Conservation (phyloP, 768 basidiomycete genomes). For the Amanita pallidorosea region DNA sequence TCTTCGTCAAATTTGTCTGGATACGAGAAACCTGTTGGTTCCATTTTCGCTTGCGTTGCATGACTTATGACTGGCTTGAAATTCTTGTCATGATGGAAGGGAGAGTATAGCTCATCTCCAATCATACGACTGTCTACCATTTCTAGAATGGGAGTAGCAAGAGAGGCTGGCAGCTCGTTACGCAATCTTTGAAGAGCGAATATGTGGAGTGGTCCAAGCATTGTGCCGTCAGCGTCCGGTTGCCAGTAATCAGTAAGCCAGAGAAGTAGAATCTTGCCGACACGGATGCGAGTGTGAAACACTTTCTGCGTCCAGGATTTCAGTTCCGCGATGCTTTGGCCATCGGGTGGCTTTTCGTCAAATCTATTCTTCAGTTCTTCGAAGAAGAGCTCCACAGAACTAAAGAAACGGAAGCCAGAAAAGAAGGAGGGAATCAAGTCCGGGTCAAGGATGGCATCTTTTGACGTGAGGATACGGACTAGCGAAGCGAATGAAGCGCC, state of each 20-base stretch:
- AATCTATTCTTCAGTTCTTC: constrained; percentile 34
- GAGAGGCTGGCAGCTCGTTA: constrained; percentile 16
- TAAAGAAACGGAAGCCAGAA: constrained; percentile 63
- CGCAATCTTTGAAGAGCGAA: constrained; percentile 16
- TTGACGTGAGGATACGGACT: constrained; percentile 32
- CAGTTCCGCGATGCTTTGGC: constrained; percentile 20
- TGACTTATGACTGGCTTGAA: not conserved
- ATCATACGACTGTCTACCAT: constrained; percentile 6
- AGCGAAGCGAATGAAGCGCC: constrained; percentile 27
- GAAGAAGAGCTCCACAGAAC: constrained; percentile 35
- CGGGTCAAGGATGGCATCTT: constrained; percentile 25
- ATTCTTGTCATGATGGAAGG: not conserved
- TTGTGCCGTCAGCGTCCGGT: constrained; percentile 33
- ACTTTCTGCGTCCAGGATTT: constrained; percentile 29
- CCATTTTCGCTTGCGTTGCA: constrained; percentile 7
- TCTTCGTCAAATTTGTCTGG: constrained; percentile 13
- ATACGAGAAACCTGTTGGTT: constrained; percentile 13
- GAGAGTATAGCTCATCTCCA: constrained; percentile 3
- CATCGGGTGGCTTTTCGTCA: constrained; percentile 21
- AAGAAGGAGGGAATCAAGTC: constrained; percentile 48
- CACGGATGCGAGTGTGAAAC: constrained; percentile 41
- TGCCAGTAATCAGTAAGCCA: constrained; percentile 72
- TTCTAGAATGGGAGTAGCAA: constrained; percentile 10
- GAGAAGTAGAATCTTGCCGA: constrained; percentile 48
- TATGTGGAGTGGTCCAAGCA: constrained; percentile 19